Conservation (phyloP, 345 rosid genomes). For the Eucalyptus camaldulensis region DNA sequence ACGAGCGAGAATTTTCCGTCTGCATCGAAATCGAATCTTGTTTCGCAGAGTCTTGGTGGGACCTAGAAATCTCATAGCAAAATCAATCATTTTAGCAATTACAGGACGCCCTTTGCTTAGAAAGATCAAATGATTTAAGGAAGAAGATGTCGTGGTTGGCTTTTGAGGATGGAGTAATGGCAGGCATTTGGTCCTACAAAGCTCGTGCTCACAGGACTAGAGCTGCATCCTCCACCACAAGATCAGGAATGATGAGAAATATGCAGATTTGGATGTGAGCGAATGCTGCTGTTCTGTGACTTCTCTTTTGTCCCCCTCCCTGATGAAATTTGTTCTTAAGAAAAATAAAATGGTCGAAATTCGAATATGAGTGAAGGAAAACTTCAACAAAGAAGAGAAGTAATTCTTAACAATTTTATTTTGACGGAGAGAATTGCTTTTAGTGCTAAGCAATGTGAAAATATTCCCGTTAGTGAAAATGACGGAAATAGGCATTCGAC, state of each 20-base stretch:
- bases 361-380: not conserved
- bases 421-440: not conserved
- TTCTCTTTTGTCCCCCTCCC: not conserved
- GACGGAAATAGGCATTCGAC: accelerated
- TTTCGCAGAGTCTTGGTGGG: not conserved
- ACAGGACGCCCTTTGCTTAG: not conserved
- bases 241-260: not conserved
- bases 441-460: not conserved
- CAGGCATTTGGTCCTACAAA: not conserved
- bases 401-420: not conserved
- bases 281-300: not conserved
- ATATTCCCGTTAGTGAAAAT: not conserved
- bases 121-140: not conserved
- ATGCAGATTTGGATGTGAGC: not conserved
- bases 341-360: not conserved
- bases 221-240: not conserved
- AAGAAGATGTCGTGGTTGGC: not conserved
- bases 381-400: not conserved
- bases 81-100: not conserved
- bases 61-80: not conserved
- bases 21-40: not conserved
- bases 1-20: not conserved
- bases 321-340: not conserved
- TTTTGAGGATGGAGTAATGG: not conserved
- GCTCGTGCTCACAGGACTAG: not conserved